Percentiles rank a stretch among this genome's conserved stretches.
These are phyloP conservation scores for Artomyces pyxidatus DNA, from an alignment of 768 basidiomycete genomes.

Conservation along the genomic window DNA sequence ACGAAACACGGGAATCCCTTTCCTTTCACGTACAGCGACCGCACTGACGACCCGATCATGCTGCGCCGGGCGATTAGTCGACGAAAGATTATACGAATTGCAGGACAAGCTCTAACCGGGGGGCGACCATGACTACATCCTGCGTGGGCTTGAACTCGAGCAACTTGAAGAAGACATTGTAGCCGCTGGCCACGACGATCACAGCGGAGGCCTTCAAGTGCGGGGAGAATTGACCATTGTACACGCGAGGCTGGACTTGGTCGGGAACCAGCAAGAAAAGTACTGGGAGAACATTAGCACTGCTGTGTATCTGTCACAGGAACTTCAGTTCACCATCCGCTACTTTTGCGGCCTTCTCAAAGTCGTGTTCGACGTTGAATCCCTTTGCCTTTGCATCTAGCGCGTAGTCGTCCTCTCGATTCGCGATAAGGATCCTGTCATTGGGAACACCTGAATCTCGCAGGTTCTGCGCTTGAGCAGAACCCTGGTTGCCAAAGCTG, in stretches of 20 bases:
- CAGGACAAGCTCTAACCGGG: conserved; percentile 30
- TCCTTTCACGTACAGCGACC: conserved; percentile 50
- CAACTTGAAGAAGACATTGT: conserved; percentile 56
- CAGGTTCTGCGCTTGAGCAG: conserved; percentile 59
- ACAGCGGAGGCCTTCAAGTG: conserved; percentile 38
- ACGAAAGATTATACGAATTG: background rate
- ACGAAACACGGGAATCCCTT: conserved; percentile 60
- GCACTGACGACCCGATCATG: conserved; percentile 62
- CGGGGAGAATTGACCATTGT: conserved; percentile 46
- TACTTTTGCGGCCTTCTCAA: conserved; percentile 42
- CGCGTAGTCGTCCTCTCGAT: conserved; percentile 49
- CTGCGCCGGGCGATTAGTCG: conserved; percentile 25
- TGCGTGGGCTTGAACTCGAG: conserved; percentile 44
- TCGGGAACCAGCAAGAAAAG: conserved; percentile 57
- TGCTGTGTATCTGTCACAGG: conserved; percentile 19
- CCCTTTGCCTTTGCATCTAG: conserved; percentile 48
- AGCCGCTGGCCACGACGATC: conserved; percentile 56
- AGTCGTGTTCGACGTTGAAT: conserved; percentile 50
- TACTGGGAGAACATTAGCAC: conserved; percentile 33
- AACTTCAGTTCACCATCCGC: conserved; percentile 58
- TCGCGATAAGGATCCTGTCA: conserved; percentile 52
- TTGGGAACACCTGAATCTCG: conserved; percentile 57
- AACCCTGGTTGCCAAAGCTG: conserved; percentile 60
- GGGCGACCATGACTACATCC: conserved; percentile 61
- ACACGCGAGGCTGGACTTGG: conserved; percentile 55